Evolutionary conservation across 2,329 filamentous ascomycete species (phyloP), one percentile per base, ranked within the genome.

Genomic region (Hirsutella rhossiliensis): DNA sequence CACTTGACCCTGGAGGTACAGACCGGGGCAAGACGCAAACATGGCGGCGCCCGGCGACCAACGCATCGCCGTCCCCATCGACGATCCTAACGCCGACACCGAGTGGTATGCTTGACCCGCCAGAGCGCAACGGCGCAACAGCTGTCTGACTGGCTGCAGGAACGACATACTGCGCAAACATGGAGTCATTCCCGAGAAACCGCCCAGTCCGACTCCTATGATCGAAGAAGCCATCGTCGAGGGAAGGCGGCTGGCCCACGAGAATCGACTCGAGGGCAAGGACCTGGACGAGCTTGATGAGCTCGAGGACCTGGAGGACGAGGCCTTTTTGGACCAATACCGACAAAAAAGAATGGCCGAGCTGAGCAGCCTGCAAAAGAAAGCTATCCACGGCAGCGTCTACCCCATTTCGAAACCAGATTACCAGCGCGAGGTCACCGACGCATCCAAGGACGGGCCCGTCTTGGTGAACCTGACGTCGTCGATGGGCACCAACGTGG

Each of bases 111-210:
- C 20, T 27, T 4, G 17, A 7, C 51, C 48, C 48, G 54, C 53
- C 53, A 56, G 23, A 2, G 23, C 23, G 52, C 49, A 52, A 41
- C 6, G 8, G 11, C 4, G 13, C 20, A 20, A 43, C 19, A 41
- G 41, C 27, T 40, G 28, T 40, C 54, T 62, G 47, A 63, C 52
- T 20, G 18, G 12, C 11, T 12, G 17, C 13, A 96, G 89, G 89
- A 98, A 98, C 62, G 92, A 98, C 54, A 98, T 98, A 58, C 80
- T 98, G 46, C 86, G 92, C 54, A 94, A 94, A 64, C 88, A 98
- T 70, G 87, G 88, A 52, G 75, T 98, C 52, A 97, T 98, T 49
- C 92, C 92, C n/a, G 89, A 97, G 62, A 97, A 95, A 62, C 88
- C 90, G 0, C 88, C 89, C 3, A 95, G 90, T 39, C 92, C 92